These are phyloP conservation scores for Pseudozyma pruni DNA, from an alignment of 1,284 basidiomycete species.

Conservation along the genomic window DNA sequence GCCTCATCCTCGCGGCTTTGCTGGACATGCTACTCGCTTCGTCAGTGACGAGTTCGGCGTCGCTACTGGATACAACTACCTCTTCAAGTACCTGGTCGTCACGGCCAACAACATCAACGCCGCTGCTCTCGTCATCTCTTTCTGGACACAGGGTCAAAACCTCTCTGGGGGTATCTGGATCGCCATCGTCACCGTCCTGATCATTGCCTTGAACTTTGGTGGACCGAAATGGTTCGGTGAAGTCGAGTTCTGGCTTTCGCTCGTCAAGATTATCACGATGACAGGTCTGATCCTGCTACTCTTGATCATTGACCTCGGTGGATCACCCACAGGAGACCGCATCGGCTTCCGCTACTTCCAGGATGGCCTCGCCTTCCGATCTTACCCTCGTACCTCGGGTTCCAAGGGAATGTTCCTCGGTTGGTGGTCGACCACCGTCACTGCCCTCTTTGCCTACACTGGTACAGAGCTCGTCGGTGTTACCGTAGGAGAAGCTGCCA, in stretches of 20 bases:
- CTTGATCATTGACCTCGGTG: conserved; percentile 57
- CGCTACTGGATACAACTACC: conserved; percentile 62
- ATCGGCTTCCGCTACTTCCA: conserved; percentile 75
- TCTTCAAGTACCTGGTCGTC: conserved; percentile 46
- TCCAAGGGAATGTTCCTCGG: conserved; percentile 63
- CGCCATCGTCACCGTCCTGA: conserved; percentile 35
- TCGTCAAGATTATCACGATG: conserved; percentile 50
- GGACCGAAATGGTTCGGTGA: conserved; percentile 74
- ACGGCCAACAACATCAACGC: conserved; percentile 44
- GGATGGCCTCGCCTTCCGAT: conserved; percentile 51
- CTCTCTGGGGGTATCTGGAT: conserved; percentile 56
- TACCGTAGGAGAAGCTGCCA: conserved; percentile 70
- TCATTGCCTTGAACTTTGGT: conserved; percentile 68
- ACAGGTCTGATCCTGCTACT: conserved; percentile 49
- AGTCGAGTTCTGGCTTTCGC: conserved; percentile 66
- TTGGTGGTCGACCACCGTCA: conserved; percentile 60
- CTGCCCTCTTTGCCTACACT: conserved; percentile 73
- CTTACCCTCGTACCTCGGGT: conserved; percentile 32
- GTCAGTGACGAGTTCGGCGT: conserved; percentile 70
- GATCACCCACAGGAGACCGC: conserved; percentile 73
- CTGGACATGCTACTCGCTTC: conserved; percentile 69
- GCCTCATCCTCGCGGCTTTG: conserved; percentile 69
- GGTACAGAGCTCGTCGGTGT: conserved; percentile 73
- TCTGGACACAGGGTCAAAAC: conserved; percentile 37
- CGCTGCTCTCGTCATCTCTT: conserved; percentile 20